Base-by-base conservation (phyloP, 805 yeast species). In the Pichia insulana region DNA sequence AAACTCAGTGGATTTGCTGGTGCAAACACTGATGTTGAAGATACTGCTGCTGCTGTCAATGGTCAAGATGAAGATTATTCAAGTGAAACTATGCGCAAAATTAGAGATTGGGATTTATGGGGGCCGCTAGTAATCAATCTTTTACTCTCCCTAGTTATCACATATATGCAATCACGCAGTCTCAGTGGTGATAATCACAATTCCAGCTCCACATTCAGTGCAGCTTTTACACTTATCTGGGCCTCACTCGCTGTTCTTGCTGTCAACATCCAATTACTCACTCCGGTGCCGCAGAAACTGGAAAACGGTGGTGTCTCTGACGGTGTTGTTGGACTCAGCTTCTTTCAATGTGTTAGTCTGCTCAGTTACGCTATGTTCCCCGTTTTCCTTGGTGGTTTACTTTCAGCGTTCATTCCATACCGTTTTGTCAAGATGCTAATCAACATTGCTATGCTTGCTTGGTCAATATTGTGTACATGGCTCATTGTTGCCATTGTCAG, bases 31-130 rank as follows among this genome's bases (percentile, higher is more conserved):
- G 49, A 39, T 39, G 53, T 53, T 40, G 57, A 47, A 36, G 62
- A 58, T 42, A 49, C 49, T 12, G 42, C 51, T 11, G 53, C 46
- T 9, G 11, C n/a, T 27, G 30, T 33, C 2, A 17, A 16, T 28
- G 31, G 16, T 20, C 16, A 32, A 16, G 22, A 32, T 17, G 62
- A 55, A 20, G 68, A 63, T 28, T 63, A 61, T 18, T 60, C 68
- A 2, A 48, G 53, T 31, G 66, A 61, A 15, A 47, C 65, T 3
- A 55, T 63, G 22, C 52, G 53, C 16, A 59, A 61, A 41, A 67
- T 66, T 11, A 48, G 74, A 40, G 80, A 75, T 42, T 76, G 81
- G 81, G 81, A 76, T 56, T 58, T 76, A 39, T 76, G 80, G 81
- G 81, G 81, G 1, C 81, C 81, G 2, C 56, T 76, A 35, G 65